Evolutionary conservation across 129 eudicot genomes (phyloP), one percentile per base, ranked within the genome.

Genomic region (Deinandra increscens): DNA sequence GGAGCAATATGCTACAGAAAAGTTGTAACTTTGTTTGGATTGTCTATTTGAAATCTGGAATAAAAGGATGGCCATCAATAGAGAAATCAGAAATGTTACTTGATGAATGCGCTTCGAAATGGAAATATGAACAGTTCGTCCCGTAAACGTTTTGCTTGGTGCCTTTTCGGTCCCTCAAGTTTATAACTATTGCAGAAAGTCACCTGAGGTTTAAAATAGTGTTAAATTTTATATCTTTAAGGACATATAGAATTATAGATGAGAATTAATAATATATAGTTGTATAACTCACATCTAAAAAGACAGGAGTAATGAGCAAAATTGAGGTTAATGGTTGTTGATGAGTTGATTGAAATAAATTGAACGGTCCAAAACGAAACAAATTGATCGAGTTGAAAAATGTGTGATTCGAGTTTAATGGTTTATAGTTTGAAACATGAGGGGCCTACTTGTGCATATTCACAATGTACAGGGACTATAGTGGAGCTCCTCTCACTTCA

Each of bases 401-500:
- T 26, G 3, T 26, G 3, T 3, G 31, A 26, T 26, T 26, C 3
- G 31, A 3, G 1, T 26, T 26, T 26, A 3, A 26, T 3, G 31
- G 31, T 26, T 26, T 26, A 26, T 3, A 3, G 3, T 26, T 26
- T 26, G 31, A 26, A 26, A 26, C 31, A n/a, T n/a, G 49, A 75
- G 15, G 80, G 26, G 60, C 75, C 80, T 69, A 36, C 56, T 60
- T 11, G 44, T 44, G 23, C 41, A 59, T 48, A 58, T 36, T 55
- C 70, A 73, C 74, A 82, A 74, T 69, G 75, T 74, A 22, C 60
- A 78, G 69, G 72, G 81, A 79, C 68, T 56, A 58, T 68, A 48
- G 44, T 18, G 71, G 72, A 60, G 74, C 53, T 61, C 72, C n/a
- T 68, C 73, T 85, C 86, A 55, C 90, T 79, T 85, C 12, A 62